A percentile compares a stretch with the other conserved stretches of the same genome.
phyloP scores from a whole-genome alignment of 805 yeast species.

The Hagleromyces aurorensis region DNA sequence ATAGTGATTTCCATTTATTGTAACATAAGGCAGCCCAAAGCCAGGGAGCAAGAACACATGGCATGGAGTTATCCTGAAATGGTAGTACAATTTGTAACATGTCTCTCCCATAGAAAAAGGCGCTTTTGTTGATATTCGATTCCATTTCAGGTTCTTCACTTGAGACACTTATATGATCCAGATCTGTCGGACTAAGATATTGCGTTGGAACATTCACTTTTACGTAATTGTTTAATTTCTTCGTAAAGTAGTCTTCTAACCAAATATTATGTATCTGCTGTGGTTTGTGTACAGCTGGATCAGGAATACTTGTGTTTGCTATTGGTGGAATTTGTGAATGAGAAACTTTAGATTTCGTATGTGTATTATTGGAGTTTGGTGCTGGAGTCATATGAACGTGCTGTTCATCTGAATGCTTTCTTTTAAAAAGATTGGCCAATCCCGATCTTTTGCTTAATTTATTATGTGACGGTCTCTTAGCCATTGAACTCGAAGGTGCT shows the following conservation, averaged over 20 bases:
- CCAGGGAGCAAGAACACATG: slow-evolving; percentile 24
- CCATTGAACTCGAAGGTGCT: no score
- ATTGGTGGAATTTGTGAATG: slow-evolving; percentile 1
- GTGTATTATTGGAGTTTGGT: no score
- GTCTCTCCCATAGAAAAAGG: slow-evolving; percentile 16
- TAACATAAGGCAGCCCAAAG: slow-evolving; percentile 21
- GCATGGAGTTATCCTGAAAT: slow-evolving; percentile 20
- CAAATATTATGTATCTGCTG: slow-evolving; percentile 16
- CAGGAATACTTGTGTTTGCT: neutral
- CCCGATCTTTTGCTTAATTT: slow-evolving; percentile 19
- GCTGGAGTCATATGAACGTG: no score
- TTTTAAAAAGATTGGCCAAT: slow-evolving; percentile 23
- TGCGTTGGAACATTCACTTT: slow-evolving; percentile 21
- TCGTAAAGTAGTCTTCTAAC: slow-evolving; percentile 22
- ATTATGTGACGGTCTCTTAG: slow-evolving; percentile 3
- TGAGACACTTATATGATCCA: no score
- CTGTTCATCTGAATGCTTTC: slow-evolving; percentile 18
- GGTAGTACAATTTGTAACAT: slow-evolving; percentile 22
- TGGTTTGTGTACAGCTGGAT: slow-evolving; percentile 1
- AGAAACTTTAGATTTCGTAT: no score
- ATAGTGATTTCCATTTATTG: slow-evolving; percentile 24
- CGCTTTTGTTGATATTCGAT: no score
- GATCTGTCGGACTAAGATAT: slow-evolving; percentile 10
- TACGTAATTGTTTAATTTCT: slow-evolving; percentile 20
- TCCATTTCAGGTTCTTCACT: no score